Base-by-base conservation (phyloP, 192 early-diverging fungal species). In the Backusella liffmaniae region DNA sequence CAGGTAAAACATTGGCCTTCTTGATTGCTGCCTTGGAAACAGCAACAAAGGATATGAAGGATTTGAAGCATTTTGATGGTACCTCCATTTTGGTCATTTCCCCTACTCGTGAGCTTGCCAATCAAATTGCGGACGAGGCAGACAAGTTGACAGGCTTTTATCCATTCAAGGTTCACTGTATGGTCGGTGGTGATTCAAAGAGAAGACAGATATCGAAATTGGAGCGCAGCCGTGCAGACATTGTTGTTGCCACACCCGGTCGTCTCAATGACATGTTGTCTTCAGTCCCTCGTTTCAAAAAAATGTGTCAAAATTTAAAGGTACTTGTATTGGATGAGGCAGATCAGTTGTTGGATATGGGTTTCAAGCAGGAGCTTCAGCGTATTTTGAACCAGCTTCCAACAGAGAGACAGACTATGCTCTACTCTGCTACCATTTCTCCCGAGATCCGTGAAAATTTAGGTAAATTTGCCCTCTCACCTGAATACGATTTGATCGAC, bases 1-100 rank as follows among this genome's bases (percentile, higher is more conserved):
- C 97, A 0, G 98, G 98, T 53, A 99, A 99, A 82, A 99, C 96
- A 0, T 82, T 95, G 21, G 98, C 96, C n/a, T 99, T 99, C 73
- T 81, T 99, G 79, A 88, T 96, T 36, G 92, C 96, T 8, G 95
- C 96, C 1, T 73, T 98, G 23, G 92, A 98, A 70, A 88, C 92
- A 35, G 83, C 92, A 0, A 67, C 59, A 5, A 86, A 89, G 70
- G 78, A 82, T 18, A 66, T 78, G 74, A 75, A 81, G 66, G 73
- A 77, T 30, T 62, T 83, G n/a, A 82, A 84, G 35, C 78, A 83
- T 2, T 82, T 84, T 12, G 78, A 89, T 2, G 73, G 85, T 15
- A 89, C 94, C 15, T 86, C 89, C 21, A 89, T 92, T 69, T 73
- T 97, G 77, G 84, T 96, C 68, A 85, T 97, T 67, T 94, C 95